Conservation (phyloP, 345 rosid genomes). For the Clarkia xantiana region DNA sequence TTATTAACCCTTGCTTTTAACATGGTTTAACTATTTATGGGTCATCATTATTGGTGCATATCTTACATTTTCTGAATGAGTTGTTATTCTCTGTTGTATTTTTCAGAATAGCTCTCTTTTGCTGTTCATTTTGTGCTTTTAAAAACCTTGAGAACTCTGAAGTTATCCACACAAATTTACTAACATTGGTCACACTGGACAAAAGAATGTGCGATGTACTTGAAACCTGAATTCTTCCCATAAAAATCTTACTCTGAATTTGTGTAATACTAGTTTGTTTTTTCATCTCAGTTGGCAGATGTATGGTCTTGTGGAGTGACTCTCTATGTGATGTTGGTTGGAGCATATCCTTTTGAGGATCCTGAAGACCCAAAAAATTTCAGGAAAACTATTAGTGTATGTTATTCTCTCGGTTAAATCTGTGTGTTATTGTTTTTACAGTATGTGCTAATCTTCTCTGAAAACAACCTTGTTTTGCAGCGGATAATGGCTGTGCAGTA, state of each 20-base stretch:
- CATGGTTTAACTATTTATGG: no score
- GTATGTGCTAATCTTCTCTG: background rate
- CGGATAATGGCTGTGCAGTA: slow-evolving; percentile 16
- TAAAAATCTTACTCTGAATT: background rate
- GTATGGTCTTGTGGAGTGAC: slow-evolving; percentile 53
- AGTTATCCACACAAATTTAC: no score
- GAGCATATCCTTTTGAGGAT: slow-evolving; percentile 46
- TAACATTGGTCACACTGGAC: no score
- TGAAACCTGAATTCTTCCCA: no score
- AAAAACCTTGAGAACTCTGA: no score
- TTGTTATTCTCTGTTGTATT: no score
- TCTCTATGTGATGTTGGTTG: slow-evolving; percentile 43
- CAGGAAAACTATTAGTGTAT: slow-evolving; percentile 33
- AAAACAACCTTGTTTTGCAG: slow-evolving; percentile 9
- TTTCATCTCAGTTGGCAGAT: slow-evolving; percentile 29
- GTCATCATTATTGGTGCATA: no score
- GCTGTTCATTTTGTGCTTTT: no score
- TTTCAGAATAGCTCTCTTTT: no score
- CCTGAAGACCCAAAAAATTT: slow-evolving; percentile 40
- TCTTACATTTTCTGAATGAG: no score
- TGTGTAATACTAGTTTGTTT: slow-evolving; percentile 2
- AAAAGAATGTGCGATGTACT: no score
- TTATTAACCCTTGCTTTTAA: no score
- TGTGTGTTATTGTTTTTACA: background rate
- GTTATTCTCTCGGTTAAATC: background rate